These are phyloP conservation scores for Chaetomium sp. DNA, from an alignment of 2,329 filamentous ascomycete species.

Conservation along the genomic window DNA sequence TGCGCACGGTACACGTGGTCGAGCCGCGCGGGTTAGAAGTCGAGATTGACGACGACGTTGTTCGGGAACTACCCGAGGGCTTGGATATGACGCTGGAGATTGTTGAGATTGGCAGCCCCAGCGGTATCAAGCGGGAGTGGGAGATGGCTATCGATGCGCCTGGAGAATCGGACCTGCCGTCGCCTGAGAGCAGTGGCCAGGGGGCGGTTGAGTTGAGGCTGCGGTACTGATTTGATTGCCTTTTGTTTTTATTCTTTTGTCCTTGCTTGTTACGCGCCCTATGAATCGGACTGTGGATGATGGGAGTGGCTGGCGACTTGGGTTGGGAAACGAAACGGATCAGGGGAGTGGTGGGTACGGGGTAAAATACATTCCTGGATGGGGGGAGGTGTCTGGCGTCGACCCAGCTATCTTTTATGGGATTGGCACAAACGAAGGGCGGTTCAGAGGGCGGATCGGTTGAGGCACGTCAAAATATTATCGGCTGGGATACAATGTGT, in stretches of 20 bases:
- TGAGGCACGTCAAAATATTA: no score
- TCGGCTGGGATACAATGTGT: no score
- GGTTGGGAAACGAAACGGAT: no score
- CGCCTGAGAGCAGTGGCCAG: slow-evolving; percentile 16
- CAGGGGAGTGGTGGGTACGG: no score
- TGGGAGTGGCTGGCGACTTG: background rate
- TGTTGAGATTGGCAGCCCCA: slow-evolving; percentile 34
- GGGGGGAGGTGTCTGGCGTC: no score
- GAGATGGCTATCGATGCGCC: slow-evolving; percentile 52
- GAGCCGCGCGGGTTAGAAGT: slow-evolving; percentile 70
- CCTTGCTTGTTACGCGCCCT: no score
- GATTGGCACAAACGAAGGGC: no score
- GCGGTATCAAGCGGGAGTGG: slow-evolving; percentile 49
- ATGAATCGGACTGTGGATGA: background rate
- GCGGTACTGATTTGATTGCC: slow-evolving; percentile 33
- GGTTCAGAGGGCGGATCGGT: no score
- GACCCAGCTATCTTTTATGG: no score
- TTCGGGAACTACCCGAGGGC: slow-evolving; percentile 76
- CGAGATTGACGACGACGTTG: slow-evolving; percentile 83
- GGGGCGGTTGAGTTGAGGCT: slow-evolving; percentile 41
- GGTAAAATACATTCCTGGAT: no score
- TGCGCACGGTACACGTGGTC: slow-evolving; percentile 65
- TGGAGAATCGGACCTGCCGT: slow-evolving; percentile 32
- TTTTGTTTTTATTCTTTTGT: background rate
- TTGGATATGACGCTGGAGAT: slow-evolving; percentile 83